These are phyloP conservation scores for Aspergillus vadensis DNA, from an alignment of 2,329 filamentous ascomycete genomes.

Conservation along the genomic window DNA sequence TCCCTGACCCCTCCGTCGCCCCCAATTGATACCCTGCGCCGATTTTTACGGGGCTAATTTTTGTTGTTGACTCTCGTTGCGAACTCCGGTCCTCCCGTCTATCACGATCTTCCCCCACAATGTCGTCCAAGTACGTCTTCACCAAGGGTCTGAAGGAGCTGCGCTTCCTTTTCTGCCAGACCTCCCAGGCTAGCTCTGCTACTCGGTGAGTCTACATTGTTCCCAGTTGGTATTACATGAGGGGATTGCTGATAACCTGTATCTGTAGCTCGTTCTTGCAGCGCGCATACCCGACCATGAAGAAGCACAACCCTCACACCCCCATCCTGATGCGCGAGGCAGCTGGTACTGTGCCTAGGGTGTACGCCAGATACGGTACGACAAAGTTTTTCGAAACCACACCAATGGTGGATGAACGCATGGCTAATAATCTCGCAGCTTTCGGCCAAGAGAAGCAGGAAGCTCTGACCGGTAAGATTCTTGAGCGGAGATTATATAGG, in stretches of 20 bases:
- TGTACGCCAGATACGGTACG: slow-evolving; percentile 92
- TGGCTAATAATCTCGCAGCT: slow-evolving; percentile 48
- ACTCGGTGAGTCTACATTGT: slow-evolving; percentile 65
- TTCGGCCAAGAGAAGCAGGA: slow-evolving; percentile 69
- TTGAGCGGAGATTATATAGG: neutral
- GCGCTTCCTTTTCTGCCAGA: slow-evolving; percentile 96
- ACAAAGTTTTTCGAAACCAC: neutral
- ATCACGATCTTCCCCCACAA: slow-evolving; percentile 47
- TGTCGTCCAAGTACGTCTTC: slow-evolving; percentile 95
- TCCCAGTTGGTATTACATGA: neutral
- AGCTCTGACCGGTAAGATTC: slow-evolving; percentile 57
- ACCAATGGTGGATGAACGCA: too few relatives aligned
- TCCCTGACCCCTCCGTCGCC: slow-evolving; percentile 5
- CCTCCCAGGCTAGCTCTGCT: slow-evolving; percentile 83
- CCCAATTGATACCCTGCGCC: slow-evolving; percentile 10
- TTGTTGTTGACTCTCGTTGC: neutral
- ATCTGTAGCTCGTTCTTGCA: slow-evolving; percentile 76
- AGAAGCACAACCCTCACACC: slow-evolving; percentile 94
- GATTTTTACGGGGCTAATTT: neutral
- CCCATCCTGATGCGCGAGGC: slow-evolving; percentile 97
- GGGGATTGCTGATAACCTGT: neutral
- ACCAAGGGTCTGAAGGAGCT: slow-evolving; percentile 87
- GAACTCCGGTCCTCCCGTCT: slow-evolving; percentile 3
- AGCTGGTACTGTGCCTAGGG: slow-evolving; percentile 75
- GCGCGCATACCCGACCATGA: slow-evolving; percentile 95